phyloP scores from a whole-genome alignment of 2,329 filamentous ascomycete genomes.

The Scedosporium dehoogii region DNA sequence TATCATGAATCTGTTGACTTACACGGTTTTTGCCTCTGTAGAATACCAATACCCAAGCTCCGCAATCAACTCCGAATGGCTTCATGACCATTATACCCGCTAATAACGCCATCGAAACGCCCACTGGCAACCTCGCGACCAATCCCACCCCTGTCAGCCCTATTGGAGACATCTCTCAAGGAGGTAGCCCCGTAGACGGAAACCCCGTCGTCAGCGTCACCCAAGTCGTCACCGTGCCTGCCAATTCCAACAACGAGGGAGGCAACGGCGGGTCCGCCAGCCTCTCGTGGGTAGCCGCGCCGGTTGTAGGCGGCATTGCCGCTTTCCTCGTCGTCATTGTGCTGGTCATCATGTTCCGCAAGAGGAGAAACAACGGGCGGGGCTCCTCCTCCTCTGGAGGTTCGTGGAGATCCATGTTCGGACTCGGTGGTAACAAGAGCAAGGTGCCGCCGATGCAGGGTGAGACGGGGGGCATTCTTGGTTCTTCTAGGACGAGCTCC shows the following conservation, averaged over 20 bases:
- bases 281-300: slow-evolving; percentile 8
- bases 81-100: background rate
- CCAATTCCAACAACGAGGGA: background rate
- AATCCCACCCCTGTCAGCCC: background rate
- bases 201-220: slow-evolving; percentile 3
- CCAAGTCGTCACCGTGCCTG: slow-evolving; percentile 4
- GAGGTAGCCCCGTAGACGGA: background rate
- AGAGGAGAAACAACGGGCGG: slow-evolving; percentile 4
- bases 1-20: background rate
- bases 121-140: background rate
- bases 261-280: background rate
- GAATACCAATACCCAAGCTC: background rate
- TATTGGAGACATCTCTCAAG: background rate
- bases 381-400: background rate
- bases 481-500: background rate
- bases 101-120: background rate
- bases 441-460: background rate
- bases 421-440: background rate
- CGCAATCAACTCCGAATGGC: background rate
- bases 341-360: slow-evolving; percentile 9
- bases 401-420: background rate
- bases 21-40: background rate
- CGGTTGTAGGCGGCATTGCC: slow-evolving; percentile 8
- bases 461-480: slow-evolving; percentile 14
- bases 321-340: slow-evolving; percentile 7